A percentile compares a stretch with the other conserved stretches of the same genome.
Evolutionary conservation across 139 green algal genomes (phyloP).

Genomic region (Coelastrella sp.): DNA sequence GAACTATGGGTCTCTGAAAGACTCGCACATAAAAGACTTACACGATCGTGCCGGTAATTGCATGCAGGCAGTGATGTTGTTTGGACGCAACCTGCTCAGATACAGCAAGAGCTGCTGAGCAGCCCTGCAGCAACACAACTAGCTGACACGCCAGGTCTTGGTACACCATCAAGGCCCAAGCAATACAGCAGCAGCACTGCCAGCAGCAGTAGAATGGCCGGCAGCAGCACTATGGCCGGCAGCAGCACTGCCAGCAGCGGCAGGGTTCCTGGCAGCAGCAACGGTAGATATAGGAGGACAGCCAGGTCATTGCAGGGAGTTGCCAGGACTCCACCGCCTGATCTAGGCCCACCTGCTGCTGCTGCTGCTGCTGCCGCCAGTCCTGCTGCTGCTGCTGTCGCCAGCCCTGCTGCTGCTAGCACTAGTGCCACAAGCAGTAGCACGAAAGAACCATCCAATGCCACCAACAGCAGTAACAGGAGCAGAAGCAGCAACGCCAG

Average conservation of each 20-base stretch:
- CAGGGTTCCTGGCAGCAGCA: background rate
- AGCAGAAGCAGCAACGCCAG: slow-evolving; percentile 28
- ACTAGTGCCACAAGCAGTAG: background rate
- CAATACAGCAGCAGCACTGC: background rate
- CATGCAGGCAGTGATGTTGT: background rate
- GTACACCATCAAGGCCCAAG: background rate
- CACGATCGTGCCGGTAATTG: too few species aligned
- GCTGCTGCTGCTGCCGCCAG: background rate
- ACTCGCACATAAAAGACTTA: too few species aligned
- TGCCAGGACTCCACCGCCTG: background rate
- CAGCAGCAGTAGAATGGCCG: background rate
- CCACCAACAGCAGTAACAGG: background rate
- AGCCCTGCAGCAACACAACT: background rate
- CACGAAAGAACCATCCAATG: background rate
- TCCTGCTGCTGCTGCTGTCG: background rate
- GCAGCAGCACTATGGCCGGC: background rate
- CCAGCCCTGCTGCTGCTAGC: background rate
- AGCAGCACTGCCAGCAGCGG: background rate
- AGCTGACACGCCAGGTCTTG: background rate
- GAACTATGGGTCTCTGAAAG: too few species aligned
- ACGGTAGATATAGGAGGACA: background rate
- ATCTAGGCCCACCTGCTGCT: background rate
- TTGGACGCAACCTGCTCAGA: slow-evolving; percentile 20
- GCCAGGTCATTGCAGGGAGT: slow-evolving; percentile 2
- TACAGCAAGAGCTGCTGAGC: background rate